Base-by-base conservation (phyloP, 179 eudicot species). In the Beta macrorhiza region DNA sequence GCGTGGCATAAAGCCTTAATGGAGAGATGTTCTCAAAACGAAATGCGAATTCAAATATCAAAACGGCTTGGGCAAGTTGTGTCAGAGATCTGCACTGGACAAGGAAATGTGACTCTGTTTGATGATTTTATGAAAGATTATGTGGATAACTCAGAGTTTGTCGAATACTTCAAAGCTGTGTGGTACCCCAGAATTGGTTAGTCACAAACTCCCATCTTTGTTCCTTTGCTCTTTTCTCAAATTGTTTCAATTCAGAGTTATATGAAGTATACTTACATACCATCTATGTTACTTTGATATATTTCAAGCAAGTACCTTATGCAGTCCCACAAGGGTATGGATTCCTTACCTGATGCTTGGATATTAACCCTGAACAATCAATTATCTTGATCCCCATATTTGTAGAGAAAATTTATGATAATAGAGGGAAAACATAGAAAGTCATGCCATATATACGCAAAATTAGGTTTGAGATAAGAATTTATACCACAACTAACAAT, bases 161-260 rank as follows among this genome's bases (percentile, higher is more conserved):
- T 90, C 85, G 97, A 94, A 65, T 96, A 96, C 84, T 92, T 96
- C 74, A 92, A 90, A 89, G 97, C 99, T 22, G 83, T 84, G 78
- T 96, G 99, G 99, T 90, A 89, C 86, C 97, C 98, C 32, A 89
- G 90, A 83, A 82, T 96, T 56, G 99, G 99, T 94, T 63, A 89
- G 89, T 77, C 80, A 56, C 79, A 56, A 59, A 13, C 64, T 76
- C 29, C 44, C 15, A 71, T 0, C n/a, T 22, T 15, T 2, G 22
- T 52, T 10, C 25, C 49, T 25, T 13, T 25, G 49, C 42, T 22
- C 42, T n/a, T 73, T 14, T 12, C 51, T 25, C 25, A 6, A 73
- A 16, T 37, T 37, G 56, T n/a, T 57, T 16, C 14, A 37, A 22
- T 81, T 67, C 64, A 19, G 44, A 64, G 67, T n/a, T 73, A 53